Percentiles rank a stretch among this genome's conserved stretches.
Conservation (phyloP, 1,284 basidiomycete species). For the Puccinia triticina region DNA sequence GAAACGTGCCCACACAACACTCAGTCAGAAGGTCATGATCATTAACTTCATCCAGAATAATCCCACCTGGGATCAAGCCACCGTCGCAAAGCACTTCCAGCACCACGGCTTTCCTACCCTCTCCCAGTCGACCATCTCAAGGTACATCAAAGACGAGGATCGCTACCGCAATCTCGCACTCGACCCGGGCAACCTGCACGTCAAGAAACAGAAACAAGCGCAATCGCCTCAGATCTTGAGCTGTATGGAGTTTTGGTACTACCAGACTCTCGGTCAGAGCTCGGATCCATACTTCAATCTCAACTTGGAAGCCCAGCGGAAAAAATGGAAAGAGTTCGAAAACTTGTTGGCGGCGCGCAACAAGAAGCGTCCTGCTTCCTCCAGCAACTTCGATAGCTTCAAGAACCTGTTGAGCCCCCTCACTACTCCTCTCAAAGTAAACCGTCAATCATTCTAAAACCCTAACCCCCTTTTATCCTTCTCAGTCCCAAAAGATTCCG, state of each 20-base stretch:
- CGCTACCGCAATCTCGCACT: conserved; percentile 27
- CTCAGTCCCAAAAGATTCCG: conserved; percentile 40
- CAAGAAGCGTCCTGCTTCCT: background rate
- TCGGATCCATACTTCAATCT: background rate
- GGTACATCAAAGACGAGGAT: conserved; percentile 50
- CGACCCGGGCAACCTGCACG: conserved; percentile 30
- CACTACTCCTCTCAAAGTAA: background rate
- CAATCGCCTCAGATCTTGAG: conserved; percentile 29
- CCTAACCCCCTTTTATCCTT: background rate
- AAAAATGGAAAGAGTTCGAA: conserved; percentile 44
- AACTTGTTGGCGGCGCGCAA: conserved; percentile 11
- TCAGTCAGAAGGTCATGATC: conserved; percentile 48
- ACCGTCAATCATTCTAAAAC: background rate
- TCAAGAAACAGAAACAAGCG: conserved; percentile 46
- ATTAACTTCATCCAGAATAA: conserved; percentile 40
- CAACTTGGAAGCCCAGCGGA: background rate
- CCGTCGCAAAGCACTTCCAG: conserved; percentile 48
- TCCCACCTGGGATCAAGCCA: conserved; percentile 41
- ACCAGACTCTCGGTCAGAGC: conserved; percentile 24
- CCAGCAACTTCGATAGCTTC: conserved; percentile 34
- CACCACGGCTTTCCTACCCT: conserved; percentile 43
- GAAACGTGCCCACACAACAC: conserved; percentile 40
- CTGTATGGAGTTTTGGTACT: conserved; percentile 47
- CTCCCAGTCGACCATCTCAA: conserved; percentile 50
- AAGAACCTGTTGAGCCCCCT: conserved; percentile 14